phyloP scores from a whole-genome alignment of 805 yeast species.

The Debaryomyces castellii region DNA sequence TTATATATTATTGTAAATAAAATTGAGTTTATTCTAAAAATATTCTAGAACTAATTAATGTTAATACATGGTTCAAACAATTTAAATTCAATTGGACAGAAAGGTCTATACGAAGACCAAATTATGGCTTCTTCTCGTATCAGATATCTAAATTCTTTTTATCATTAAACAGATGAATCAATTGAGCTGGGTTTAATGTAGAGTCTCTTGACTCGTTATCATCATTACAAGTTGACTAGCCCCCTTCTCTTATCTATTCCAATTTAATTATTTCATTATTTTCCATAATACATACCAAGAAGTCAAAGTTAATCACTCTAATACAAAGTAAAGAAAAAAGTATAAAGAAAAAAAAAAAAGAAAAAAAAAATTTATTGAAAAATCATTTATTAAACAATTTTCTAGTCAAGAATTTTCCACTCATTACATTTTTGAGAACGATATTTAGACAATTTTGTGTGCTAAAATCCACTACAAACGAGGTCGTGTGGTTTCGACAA shows the following conservation, averaged over 20 bases:
- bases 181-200: constrained; percentile 44
- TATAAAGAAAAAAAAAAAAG: not conserved
- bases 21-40: not conserved
- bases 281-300: not conserved
- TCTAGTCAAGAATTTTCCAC: no score
- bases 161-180: constrained; percentile 42
- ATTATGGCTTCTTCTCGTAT: constrained; percentile 1
- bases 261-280: not conserved
- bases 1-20: not conserved
- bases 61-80: not conserved
- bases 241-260: not conserved
- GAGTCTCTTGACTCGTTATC: constrained; percentile 43
- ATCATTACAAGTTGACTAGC: constrained; percentile 22
- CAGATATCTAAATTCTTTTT: constrained; percentile 29
- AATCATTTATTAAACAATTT: no score
- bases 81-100: not conserved
- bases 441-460: no score
- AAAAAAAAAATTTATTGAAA: no score
- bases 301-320: not conserved
- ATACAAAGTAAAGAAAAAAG: not conserved
- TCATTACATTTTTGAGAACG: not conserved
- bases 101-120: not conserved
- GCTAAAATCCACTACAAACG: no score
- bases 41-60: not conserved
- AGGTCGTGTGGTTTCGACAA: no score